These are phyloP conservation scores for Pseudopithomyces maydicus DNA, from an alignment of 2,329 filamentous ascomycete genomes.

Conservation along the genomic window DNA sequence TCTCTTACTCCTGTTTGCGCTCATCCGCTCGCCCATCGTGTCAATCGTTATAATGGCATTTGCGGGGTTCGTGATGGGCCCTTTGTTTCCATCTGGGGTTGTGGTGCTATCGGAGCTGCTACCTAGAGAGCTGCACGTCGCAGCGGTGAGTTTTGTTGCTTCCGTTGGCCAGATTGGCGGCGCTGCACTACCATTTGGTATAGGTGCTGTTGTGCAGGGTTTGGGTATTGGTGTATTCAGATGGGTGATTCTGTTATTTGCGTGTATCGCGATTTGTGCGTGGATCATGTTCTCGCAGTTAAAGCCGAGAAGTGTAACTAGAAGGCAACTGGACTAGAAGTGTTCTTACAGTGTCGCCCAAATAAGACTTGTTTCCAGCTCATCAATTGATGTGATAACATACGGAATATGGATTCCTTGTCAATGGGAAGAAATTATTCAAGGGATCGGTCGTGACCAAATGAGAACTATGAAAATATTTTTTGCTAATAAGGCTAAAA, in stretches of 20 bases:
- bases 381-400: too few species aligned
- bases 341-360: neutral
- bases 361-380: too few species aligned
- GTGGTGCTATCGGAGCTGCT: conserved; percentile 45
- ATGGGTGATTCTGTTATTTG: conserved; percentile 32
- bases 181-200: conserved; percentile 50
- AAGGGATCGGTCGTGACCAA: too few species aligned
- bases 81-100: conserved; percentile 51
- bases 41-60: conserved; percentile 40
- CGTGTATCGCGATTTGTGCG: conserved; percentile 22
- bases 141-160: conserved; percentile 52
- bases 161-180: conserved; percentile 53
- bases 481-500: too few species aligned
- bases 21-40: conserved; percentile 18
- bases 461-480: too few species aligned
- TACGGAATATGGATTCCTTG: too few species aligned
- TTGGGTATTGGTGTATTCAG: conserved; percentile 48
- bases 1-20: conserved; percentile 27
- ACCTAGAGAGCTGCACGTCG: conserved; percentile 48
- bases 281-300: conserved; percentile 23
- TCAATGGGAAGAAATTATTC: too few species aligned
- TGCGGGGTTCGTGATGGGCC: conserved; percentile 49
- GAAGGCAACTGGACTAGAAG: neutral
- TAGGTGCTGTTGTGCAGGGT: conserved; percentile 48
- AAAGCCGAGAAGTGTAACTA: neutral